phyloP scores from a whole-genome alignment of 2,329 filamentous ascomycete genomes.

The Colletotrichum melonis region DNA sequence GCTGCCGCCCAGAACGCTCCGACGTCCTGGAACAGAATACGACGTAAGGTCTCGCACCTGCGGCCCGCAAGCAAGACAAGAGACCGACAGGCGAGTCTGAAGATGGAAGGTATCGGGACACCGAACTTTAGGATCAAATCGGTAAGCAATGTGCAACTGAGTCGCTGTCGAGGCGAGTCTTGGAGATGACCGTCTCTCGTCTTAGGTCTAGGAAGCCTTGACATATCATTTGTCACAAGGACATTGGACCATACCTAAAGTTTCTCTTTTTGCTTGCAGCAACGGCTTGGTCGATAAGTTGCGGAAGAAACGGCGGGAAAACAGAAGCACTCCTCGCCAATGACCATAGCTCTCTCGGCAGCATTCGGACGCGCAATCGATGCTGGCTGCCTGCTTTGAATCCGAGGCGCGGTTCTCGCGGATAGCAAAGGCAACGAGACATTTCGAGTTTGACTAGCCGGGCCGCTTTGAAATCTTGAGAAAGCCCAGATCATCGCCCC shows the following conservation, averaged over 20 bases:
- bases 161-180: background rate
- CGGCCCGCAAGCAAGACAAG: background rate
- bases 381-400: background rate
- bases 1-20: background rate
- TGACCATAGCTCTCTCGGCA: background rate
- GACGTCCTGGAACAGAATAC: background rate
- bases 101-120: background rate
- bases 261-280: background rate
- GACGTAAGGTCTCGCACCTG: background rate
- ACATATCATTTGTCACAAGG: background rate
- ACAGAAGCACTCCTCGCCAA: background rate
- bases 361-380: background rate
- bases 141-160: background rate
- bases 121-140: background rate
- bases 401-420: slow-evolving; percentile 18
- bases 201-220: background rate
- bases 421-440: slow-evolving; percentile 1
- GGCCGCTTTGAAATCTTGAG: slow-evolving; percentile 3
- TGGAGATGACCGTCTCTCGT: background rate
- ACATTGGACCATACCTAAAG: background rate
- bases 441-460: background rate
- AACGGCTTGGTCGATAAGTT: background rate
- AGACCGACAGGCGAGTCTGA: background rate
- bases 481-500: background rate
- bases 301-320: background rate